Evolutionary conservation across 768 basidiomycete species (phyloP).

Genomic region (Xerocomellus amylosporus): DNA sequence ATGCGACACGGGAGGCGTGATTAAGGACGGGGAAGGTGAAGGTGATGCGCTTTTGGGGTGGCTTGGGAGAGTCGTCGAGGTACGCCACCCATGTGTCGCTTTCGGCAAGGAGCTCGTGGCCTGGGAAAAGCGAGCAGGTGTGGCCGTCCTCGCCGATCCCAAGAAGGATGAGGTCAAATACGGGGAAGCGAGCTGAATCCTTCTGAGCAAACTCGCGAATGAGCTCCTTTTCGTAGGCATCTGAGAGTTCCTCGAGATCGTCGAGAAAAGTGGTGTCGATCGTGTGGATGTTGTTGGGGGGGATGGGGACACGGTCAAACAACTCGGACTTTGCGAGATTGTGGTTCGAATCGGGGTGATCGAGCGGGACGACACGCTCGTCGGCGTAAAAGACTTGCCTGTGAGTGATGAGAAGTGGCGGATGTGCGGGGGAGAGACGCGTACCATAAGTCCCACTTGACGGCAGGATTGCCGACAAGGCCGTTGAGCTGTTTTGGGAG

Average conservation of each 20-base stretch:
- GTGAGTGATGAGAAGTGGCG: slow-evolving; percentile 1
- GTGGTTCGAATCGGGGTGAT: slow-evolving; percentile 94
- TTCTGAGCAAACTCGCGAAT: slow-evolving; percentile 89
- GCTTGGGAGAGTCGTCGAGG: slow-evolving; percentile 92
- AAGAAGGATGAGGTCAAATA: slow-evolving; percentile 95
- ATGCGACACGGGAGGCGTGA: slow-evolving; percentile 82
- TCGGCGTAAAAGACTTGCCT: slow-evolving; percentile 99
- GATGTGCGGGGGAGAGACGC: slow-evolving; percentile 16
- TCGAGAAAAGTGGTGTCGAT: slow-evolving; percentile 67
- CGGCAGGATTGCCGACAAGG: slow-evolving; percentile 58
- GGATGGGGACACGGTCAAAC: slow-evolving; percentile 82
- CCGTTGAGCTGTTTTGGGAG: slow-evolving; percentile 78
- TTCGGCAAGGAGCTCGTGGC: slow-evolving; percentile 81
- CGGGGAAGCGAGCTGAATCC: slow-evolving; percentile 92
- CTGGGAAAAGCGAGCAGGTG: slow-evolving; percentile 96
- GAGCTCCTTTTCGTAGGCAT: slow-evolving; percentile 79
- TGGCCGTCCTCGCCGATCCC: slow-evolving; percentile 99
- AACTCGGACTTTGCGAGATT: slow-evolving; percentile 66
- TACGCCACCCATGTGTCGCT: slow-evolving; percentile 93
- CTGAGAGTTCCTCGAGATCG: slow-evolving; percentile 77
- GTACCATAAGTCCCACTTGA: slow-evolving; percentile 95
- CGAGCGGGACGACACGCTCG: slow-evolving; percentile 91
- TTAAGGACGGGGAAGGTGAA: slow-evolving; percentile 91
- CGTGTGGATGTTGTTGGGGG: slow-evolving; percentile 71
- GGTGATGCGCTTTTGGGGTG: slow-evolving; percentile 85